Conservation (phyloP, 129 eudicot genomes). For the carrot (Daucus carota) region DH1_v3.0 NC_030382.2:37281501-37282000, state of each 20-base stretch:
- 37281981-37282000: not conserved
- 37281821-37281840: conserved; percentile 72
- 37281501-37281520: conserved; percentile 59
- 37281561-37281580: conserved; percentile 22
- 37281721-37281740: conserved; percentile 43
- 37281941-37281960: conserved; percentile 5
- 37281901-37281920: conserved; percentile 83
- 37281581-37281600: conserved; percentile 23
- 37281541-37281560: conserved; percentile 89
- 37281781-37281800: conserved; percentile 98
- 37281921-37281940: conserved; percentile 44
- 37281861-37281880: conserved; percentile 39
- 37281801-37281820: conserved; percentile 65
- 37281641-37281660: conserved; percentile 74
- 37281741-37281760: conserved; percentile 46
- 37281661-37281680: conserved; percentile 91
- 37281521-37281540: conserved; percentile 72
- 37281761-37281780: conserved; percentile 47
- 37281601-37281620: not conserved
- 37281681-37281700: conserved; percentile 97
- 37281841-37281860: conserved; percentile 23
- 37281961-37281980: no score
- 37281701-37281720: conserved; percentile 51
- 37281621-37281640: not conserved
- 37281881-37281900: conserved; percentile 50